Evolutionary conservation across 352 stramenopile species (phyloP).

Genomic region (Globisporangium alternatum): DNA sequence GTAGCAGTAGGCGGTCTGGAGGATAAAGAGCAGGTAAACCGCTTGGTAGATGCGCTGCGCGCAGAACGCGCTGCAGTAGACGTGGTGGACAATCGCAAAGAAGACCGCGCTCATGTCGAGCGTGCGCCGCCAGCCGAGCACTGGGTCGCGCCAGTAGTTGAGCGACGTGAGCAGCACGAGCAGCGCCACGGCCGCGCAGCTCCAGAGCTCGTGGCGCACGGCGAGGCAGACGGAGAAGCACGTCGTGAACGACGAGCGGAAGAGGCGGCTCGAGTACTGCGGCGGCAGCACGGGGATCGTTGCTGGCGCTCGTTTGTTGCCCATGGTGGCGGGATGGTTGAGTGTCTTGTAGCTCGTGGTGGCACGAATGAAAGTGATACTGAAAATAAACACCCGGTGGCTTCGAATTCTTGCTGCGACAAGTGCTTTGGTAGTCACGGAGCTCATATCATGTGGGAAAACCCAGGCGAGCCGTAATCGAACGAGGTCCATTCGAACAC

Average conservation of each 20-base stretch:
- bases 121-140: slow-evolving; percentile 69
- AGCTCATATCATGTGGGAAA: not conserved
- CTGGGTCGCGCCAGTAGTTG: slow-evolving; percentile 81
- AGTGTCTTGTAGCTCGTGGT: not conserved
- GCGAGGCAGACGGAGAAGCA: slow-evolving; percentile 59
- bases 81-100: slow-evolving; percentile 53
- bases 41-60: slow-evolving; percentile 52
- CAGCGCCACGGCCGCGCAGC: slow-evolving; percentile 54
- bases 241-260: slow-evolving; percentile 72
- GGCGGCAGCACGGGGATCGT: slow-evolving; percentile 51
- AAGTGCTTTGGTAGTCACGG: not conserved
- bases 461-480: not conserved
- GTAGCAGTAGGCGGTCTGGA: slow-evolving; percentile 76
- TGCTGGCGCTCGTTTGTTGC: not conserved
- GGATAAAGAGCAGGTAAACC: slow-evolving; percentile 60
- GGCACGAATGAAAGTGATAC: slow-evolving; percentile 6
- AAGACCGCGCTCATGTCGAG: slow-evolving; percentile 69
- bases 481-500: not conserved
- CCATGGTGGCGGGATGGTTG: not conserved
- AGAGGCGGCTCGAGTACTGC: slow-evolving; percentile 63
- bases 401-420: slow-evolving; percentile 4
- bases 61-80: slow-evolving; percentile 58
- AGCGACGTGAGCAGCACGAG: slow-evolving; percentile 79
- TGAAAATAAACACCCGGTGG: not conserved
- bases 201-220: slow-evolving; percentile 54